phyloP scores from a whole-genome alignment of 139 green algal species.

The Trebouxia sp. region DNA sequence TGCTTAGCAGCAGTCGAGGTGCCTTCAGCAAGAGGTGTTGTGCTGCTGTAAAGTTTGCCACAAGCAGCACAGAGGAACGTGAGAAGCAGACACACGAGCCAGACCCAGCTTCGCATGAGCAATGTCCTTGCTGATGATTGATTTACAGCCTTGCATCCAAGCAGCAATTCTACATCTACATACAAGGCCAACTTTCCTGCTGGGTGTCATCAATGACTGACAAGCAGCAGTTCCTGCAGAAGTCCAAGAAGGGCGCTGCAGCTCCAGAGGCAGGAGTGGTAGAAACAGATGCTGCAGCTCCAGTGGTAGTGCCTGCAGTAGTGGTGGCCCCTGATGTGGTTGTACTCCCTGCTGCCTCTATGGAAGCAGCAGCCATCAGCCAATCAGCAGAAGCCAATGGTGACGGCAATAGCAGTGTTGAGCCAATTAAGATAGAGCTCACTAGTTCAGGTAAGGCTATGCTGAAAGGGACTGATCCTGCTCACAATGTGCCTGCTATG shows the following conservation, averaged over 20 bases:
- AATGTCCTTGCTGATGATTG: no score
- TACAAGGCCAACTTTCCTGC: no score
- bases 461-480: background rate
- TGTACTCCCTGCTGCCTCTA: background rate
- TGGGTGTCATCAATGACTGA: background rate
- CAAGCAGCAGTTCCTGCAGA: background rate
- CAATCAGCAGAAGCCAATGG: background rate
- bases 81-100: background rate
- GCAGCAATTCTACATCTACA: no score
- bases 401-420: no score
- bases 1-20: background rate
- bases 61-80: no score
- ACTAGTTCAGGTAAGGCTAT: background rate
- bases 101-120: no score
- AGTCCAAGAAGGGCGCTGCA: conserved; percentile 21
- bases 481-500: no score
- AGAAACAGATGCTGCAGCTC: background rate
- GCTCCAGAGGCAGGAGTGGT: conserved; percentile 28
- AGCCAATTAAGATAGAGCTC: no score
- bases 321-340: conserved; percentile 2
- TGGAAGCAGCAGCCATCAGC: background rate
- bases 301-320: background rate
- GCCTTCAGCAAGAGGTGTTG: no score
- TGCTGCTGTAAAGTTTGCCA: no score
- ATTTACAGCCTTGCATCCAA: background rate